phyloP scores from a whole-genome alignment of 2,329 filamentous ascomycete species.

The Fusarium buharicum region DNA sequence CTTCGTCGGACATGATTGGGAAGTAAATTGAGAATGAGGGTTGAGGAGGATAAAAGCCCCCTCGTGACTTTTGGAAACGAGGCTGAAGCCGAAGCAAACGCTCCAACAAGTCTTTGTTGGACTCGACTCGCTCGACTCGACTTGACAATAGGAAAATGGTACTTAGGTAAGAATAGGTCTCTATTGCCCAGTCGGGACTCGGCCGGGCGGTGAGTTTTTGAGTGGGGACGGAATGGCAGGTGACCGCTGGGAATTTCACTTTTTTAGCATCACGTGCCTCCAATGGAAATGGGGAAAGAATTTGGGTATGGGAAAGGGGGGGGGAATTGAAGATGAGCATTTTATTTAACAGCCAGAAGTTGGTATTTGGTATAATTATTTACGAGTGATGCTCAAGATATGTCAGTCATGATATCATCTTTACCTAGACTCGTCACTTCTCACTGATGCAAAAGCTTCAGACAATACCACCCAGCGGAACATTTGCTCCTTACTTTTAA shows the following conservation, averaged over 20 bases:
- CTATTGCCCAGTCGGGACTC: constrained; percentile 38
- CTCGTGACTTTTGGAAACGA: constrained; percentile 20
- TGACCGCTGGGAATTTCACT: constrained; percentile 42
- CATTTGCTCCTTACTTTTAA: constrained; percentile 18
- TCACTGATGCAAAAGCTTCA: neutral
- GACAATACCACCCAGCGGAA: constrained; percentile 13
- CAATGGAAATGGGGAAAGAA: constrained; percentile 48
- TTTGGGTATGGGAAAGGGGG: neutral
- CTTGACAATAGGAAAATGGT: constrained; percentile 2
- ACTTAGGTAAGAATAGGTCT: constrained; percentile 4
- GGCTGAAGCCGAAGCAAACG: constrained; percentile 35
- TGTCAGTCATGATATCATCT: constrained; percentile 25
- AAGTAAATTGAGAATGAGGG: neutral
- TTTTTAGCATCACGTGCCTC: constrained; percentile 37
- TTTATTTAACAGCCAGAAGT: no score
- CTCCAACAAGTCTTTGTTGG: constrained; percentile 30
- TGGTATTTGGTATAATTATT: no score
- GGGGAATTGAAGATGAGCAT: no score
- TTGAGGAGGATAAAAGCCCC: constrained; percentile 1
- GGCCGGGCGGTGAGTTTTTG: constrained; percentile 43
- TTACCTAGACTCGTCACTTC: neutral
- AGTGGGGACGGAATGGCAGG: constrained; percentile 41
- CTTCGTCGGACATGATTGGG: constrained; percentile 53
- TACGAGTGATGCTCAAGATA: no score
- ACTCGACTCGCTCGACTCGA: constrained; percentile 11